Conservation (phyloP, 768 basidiomycete species). For the Lactarius quietus region DNA sequence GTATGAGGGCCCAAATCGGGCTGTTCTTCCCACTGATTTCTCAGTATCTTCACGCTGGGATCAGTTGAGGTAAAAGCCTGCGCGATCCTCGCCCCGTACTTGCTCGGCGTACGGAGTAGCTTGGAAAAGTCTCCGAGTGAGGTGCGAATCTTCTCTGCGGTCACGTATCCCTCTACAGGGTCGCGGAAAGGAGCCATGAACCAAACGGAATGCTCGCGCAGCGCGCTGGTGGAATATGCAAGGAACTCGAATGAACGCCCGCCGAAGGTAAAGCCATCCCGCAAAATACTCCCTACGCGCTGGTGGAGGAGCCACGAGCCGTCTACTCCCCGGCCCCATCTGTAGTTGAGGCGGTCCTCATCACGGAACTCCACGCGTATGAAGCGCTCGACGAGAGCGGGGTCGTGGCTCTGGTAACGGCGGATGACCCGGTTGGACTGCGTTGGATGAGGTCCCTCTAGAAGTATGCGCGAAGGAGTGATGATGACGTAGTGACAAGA, state of each 20-base stretch:
- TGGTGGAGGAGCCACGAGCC: conserved; percentile 47
- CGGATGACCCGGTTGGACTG: conserved; percentile 84
- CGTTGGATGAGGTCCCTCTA: conserved; percentile 72
- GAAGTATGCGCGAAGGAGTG: conserved; percentile 66
- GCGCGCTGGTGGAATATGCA: conserved; percentile 75
- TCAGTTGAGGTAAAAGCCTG: conserved; percentile 85
- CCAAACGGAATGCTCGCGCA: conserved; percentile 82
- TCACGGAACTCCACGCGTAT: conserved; percentile 83
- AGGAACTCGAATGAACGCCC: conserved; percentile 75
- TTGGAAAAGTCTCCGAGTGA: conserved; percentile 66
- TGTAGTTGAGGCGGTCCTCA: conserved; percentile 71
- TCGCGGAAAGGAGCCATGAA: conserved; percentile 64
- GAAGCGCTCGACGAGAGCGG: conserved; percentile 60
- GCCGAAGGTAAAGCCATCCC: conserved; percentile 64
- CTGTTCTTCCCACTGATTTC: conserved; percentile 63
- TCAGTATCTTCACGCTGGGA: conserved; percentile 56
- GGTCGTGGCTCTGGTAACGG: conserved; percentile 37
- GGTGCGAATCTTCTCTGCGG: conserved; percentile 55
- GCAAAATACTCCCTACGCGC: conserved; percentile 38
- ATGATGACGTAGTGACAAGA: conserved; percentile 73
- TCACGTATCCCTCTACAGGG: conserved; percentile 42
- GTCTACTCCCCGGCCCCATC: conserved; percentile 67
- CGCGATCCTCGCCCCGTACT: conserved; percentile 77
- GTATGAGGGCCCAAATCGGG: conserved; percentile 62
- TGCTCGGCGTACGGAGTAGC: conserved; percentile 51